Evolutionary conservation across 306 rosid species (phyloP).

Genomic region (Lithocarpus polystachyus): DNA sequence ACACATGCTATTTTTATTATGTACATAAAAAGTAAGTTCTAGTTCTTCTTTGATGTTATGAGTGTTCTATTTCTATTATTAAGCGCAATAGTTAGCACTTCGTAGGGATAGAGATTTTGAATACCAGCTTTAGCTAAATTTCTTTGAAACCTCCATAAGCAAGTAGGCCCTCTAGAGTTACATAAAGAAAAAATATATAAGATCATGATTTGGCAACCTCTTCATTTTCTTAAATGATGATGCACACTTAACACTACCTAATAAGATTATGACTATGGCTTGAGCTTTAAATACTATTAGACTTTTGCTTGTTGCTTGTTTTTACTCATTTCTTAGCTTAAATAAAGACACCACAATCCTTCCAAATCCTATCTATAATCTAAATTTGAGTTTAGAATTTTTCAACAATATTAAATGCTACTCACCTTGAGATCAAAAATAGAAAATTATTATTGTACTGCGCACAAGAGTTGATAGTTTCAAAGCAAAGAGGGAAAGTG

Average conservation of each 20-base stretch:
- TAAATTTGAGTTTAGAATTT: background rate
- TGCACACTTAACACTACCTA: background rate
- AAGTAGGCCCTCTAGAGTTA: slow-evolving; percentile 26
- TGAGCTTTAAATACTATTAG: background rate
- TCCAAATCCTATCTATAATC: background rate
- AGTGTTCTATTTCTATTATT: background rate
- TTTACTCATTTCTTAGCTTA: background rate
- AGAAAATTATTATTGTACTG: background rate
- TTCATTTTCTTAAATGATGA: background rate
- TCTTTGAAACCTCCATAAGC: slow-evolving; percentile 10
- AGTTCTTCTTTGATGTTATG: background rate
- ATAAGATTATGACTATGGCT: slow-evolving; percentile 12
- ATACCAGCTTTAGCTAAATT: slow-evolving; percentile 25
- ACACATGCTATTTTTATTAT: too few relatives aligned
- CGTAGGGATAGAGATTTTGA: background rate
- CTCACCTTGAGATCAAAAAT: background rate
- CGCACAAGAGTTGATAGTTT: background rate
- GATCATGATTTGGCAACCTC: slow-evolving; percentile 41
- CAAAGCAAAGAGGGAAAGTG: too few relatives aligned
- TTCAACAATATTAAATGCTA: background rate
- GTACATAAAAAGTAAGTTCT: too few relatives aligned
- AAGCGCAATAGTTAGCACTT: slow-evolving; percentile 4
- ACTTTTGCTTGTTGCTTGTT: slow-evolving; percentile 9
- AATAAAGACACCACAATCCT: background rate
- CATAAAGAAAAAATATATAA: slow-evolving; percentile 29